Percentiles rank a stretch among this genome's conserved stretches.
phyloP scores from a whole-genome alignment of 2,329 filamentous ascomycete species.

The Fusarium avenaceum region DNA sequence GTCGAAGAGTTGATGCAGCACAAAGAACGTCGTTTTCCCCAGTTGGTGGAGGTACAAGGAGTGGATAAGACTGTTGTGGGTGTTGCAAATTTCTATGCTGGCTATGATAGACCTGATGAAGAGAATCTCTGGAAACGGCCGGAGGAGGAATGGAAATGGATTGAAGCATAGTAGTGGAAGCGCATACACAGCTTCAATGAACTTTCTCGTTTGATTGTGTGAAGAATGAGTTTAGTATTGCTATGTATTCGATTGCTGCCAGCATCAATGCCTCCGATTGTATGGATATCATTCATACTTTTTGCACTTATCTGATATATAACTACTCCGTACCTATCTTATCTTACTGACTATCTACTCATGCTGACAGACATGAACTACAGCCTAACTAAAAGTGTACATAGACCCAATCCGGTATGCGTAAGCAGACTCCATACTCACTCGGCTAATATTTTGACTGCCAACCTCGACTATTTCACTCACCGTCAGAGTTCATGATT shows the following conservation, averaged over 20 bases:
- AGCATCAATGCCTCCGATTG: background rate
- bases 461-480: background rate
- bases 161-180: background rate
- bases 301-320: background rate
- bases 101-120: background rate
- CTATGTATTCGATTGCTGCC: no score
- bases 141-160: background rate
- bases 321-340: background rate
- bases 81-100: background rate
- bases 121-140: constrained; percentile 13
- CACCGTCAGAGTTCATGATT: background rate
- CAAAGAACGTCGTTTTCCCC: constrained; percentile 1
- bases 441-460: background rate
- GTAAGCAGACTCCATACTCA: constrained; percentile 12
- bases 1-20: constrained; percentile 15
- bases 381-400: constrained; percentile 1
- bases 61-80: constrained; percentile 9
- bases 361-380: background rate
- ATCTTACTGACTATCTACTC: background rate
- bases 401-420: background rate
- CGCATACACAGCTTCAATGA: no score
- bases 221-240: no score
- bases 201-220: no score
- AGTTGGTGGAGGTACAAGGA: background rate
- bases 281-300: background rate